Base-by-base conservation (phyloP, 2,329 filamentous ascomycete genomes). In the Penicillium sp. region DNA sequence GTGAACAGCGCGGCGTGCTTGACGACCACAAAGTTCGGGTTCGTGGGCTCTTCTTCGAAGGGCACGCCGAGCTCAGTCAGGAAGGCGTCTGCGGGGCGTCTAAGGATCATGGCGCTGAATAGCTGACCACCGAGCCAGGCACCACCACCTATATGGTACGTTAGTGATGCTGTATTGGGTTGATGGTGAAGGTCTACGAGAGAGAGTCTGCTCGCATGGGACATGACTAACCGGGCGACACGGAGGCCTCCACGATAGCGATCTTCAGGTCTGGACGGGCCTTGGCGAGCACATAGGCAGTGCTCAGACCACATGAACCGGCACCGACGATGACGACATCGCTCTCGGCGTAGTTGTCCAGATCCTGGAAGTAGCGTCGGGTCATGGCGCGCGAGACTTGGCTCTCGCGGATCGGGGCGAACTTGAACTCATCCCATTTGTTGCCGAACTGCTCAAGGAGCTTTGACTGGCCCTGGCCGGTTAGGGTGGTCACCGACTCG, bases 1-100 rank as follows among this genome's bases (percentile, higher is more conserved):
- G 91, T 97, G 81, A 96, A 96, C 58, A 96, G 83, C 0, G 91
- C 90, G 33, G 92, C 91, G 76, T 96, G 91, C 84, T 94, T 95
- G 73, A 96, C 91, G 1, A 96, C 90, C 14, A 97, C 91, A 65
- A 88, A 94, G 77, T 89, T 84, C 50, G 89, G 90, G 73, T 94
- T 91, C 60, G 91, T 88, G 53, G 89, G 89, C 69, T 96, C 91
- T 60, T 96, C 90, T 68, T 96, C 92, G 70, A 88, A 96, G 0
- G 89, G 86, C 7, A 96, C 87, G 56, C 89, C 90, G 16, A 96
- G 75, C 68, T 95, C 90, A 40, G 82, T 80, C 56, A 96, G 80
- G 80, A 96, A 96, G 53, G 83, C 84, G 70, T 96, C 89, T 50
- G 91, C 91, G 12, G 92, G 91, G 81, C 94, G 95, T 68, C 91